Percentiles rank a stretch among this genome's conserved stretches.
phyloP scores from a whole-genome alignment of 2,329 filamentous ascomycete species.

The Cladosporium sp. region DNA sequence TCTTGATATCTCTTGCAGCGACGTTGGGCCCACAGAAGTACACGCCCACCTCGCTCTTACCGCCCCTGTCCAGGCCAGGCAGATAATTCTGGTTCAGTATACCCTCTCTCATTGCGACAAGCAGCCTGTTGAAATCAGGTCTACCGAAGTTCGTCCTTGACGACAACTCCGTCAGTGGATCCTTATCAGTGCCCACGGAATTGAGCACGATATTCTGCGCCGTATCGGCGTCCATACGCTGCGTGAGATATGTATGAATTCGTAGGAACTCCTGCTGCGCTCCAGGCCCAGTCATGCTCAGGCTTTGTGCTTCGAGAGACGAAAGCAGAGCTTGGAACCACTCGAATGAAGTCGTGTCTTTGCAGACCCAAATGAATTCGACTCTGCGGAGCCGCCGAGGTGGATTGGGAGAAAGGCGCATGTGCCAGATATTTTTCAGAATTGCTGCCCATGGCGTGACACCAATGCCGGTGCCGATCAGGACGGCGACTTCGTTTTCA shows the following conservation, averaged over 20 bases:
- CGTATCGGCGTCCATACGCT: constrained; percentile 85
- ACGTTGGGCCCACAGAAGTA: constrained; percentile 94
- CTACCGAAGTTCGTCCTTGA: constrained; percentile 90
- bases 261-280: constrained; percentile 79
- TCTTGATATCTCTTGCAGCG: constrained; percentile 76
- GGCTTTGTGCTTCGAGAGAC: constrained; percentile 82
- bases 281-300: constrained; percentile 52
- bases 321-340: constrained; percentile 96
- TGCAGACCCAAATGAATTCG: constrained; percentile 99
- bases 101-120: constrained; percentile 80
- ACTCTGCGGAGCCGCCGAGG: constrained; percentile 86
- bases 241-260: constrained; percentile 96
- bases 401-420: constrained; percentile 84
- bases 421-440: constrained; percentile 97
- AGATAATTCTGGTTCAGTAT: constrained; percentile 84
- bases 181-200: constrained; percentile 79
- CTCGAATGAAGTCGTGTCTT: constrained; percentile 91
- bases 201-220: constrained; percentile 97
- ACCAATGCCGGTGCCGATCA: constrained; percentile 82
- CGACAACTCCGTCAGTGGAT: constrained; percentile 88
- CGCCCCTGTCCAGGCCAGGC: constrained; percentile 61
- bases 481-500: constrained; percentile 80
- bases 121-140: constrained; percentile 78
- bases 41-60: constrained; percentile 83
- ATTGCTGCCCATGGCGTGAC: constrained; percentile 85